Percentiles rank a stretch among this genome's conserved stretches.
Evolutionary conservation across 345 rosid species (phyloP).

Genomic region (Brassica juncea): DNA sequence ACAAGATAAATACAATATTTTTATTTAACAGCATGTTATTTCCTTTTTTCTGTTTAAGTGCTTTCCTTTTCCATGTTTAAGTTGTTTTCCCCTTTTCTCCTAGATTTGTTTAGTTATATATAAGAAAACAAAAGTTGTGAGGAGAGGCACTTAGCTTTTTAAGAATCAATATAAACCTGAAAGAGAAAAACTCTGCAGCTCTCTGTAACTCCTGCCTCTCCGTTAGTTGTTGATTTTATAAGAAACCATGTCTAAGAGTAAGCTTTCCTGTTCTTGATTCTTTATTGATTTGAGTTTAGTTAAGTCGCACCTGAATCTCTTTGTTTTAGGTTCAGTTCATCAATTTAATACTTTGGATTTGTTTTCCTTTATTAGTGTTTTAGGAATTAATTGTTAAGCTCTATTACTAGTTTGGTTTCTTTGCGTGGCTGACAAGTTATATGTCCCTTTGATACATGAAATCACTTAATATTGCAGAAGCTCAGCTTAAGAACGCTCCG

Average conservation of each 20-base stretch:
- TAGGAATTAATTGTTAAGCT: background rate
- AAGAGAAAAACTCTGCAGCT: too few relatives aligned
- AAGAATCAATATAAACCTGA: too few relatives aligned
- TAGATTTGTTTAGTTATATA: background rate
- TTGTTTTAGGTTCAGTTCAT: background rate
- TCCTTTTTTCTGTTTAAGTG: background rate
- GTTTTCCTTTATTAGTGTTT: background rate
- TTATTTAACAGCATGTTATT: background rate
- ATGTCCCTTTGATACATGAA: background rate
- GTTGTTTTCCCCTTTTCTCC: background rate
- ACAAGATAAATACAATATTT: background rate
- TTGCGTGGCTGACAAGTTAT: background rate
- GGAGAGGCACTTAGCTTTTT: background rate
- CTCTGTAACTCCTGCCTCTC: background rate
- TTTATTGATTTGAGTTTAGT: background rate
- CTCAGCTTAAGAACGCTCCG: slow-evolving; percentile 29
- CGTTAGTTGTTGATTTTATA: background rate
- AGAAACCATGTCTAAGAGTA: background rate
- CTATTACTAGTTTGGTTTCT: background rate
- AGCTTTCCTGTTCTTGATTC: background rate
- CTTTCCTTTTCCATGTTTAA: background rate
- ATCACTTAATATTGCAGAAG: slow-evolving; percentile 20
- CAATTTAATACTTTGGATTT: background rate
- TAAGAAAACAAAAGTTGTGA: background rate
- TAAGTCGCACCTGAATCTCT: background rate